These are phyloP conservation scores for Aspergillus sclerotioniger DNA, from an alignment of 495 filamentous ascomycete species.

Conservation along the genomic window DNA sequence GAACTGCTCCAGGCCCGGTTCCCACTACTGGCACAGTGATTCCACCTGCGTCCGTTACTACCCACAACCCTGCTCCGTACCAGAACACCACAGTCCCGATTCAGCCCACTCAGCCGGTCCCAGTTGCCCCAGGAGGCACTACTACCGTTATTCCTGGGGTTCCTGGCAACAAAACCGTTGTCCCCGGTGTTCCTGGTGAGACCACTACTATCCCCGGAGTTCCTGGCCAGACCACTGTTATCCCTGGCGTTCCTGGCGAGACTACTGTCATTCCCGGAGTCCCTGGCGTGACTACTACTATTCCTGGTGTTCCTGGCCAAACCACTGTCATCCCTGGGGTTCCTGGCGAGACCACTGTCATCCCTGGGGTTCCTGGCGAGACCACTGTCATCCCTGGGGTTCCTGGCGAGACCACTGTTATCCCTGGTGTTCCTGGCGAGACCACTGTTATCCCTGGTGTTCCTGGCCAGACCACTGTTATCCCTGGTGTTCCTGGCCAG, in stretches of 20 bases:
- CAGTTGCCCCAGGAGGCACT: conserved; percentile 12
- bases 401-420: too few relatives aligned
- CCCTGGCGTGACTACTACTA: not conserved
- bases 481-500: too few relatives aligned
- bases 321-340: too few relatives aligned
- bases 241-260: conserved; percentile 11
- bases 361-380: too few relatives aligned
- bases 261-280: conserved; percentile 4
- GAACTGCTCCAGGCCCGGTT: conserved; percentile 1
- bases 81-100: conserved; percentile 25
- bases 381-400: too few relatives aligned
- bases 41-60: conserved; percentile 7
- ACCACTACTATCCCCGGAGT: not conserved
- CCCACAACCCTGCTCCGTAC: conserved; percentile 20
- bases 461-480: too few relatives aligned
- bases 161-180: conserved; percentile 7
- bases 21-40: conserved; percentile 3
- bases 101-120: conserved; percentile 14
- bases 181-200: conserved; percentile 3
- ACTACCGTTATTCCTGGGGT: conserved; percentile 9
- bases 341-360: too few relatives aligned
- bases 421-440: too few relatives aligned
- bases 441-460: too few relatives aligned
- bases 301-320: conserved; percentile 6
- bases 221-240: not conserved